A percentile compares a stretch with the other conserved stretches of the same genome.
Conservation (phyloP, 345 rosid genomes). For the Linum usitatissimum region DNA sequence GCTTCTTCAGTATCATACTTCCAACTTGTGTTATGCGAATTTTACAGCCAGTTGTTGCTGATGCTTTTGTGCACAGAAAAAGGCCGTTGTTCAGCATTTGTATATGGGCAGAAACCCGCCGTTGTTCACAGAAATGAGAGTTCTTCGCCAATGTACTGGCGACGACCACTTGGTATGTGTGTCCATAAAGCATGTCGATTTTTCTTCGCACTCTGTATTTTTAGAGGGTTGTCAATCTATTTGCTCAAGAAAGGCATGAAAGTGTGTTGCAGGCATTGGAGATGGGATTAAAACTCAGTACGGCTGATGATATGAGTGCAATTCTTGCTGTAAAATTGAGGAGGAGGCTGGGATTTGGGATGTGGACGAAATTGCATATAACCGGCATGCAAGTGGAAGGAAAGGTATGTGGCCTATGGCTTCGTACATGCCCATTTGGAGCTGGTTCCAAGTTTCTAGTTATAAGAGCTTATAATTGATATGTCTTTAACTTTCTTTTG, state of each 20-base stretch:
- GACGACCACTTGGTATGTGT: constrained; percentile 81
- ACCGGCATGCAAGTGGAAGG: constrained; percentile 97
- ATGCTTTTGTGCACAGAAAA: constrained; percentile 40
- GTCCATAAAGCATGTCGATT: background rate
- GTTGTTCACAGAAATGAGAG: constrained; percentile 65
- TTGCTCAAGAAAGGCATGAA: constrained; percentile 7
- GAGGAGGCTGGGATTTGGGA: constrained; percentile 84
- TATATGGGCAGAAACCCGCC: constrained; percentile 92
- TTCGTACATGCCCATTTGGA: background rate
- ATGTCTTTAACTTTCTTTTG: background rate
- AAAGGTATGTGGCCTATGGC: constrained; percentile 39
- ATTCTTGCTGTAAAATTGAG: constrained; percentile 78
- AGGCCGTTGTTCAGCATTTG: constrained; percentile 60
- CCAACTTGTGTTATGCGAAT: background rate
- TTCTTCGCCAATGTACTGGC: constrained; percentile 43
- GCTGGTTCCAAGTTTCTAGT: background rate
- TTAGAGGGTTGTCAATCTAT: background rate
- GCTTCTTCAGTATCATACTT: background rate
- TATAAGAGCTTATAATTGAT: background rate
- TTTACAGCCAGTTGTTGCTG: background rate
- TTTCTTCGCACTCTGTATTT: background rate
- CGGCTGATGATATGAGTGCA: constrained; percentile 94
- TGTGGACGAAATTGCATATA: constrained; percentile 84
- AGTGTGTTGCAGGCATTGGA: constrained; percentile 57
- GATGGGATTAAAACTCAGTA: constrained; percentile 78